Evolutionary conservation across 2,329 filamentous ascomycete genomes (phyloP), one percentile per base, ranked within the genome.

Genomic region (Ophiostoma sp.): DNA sequence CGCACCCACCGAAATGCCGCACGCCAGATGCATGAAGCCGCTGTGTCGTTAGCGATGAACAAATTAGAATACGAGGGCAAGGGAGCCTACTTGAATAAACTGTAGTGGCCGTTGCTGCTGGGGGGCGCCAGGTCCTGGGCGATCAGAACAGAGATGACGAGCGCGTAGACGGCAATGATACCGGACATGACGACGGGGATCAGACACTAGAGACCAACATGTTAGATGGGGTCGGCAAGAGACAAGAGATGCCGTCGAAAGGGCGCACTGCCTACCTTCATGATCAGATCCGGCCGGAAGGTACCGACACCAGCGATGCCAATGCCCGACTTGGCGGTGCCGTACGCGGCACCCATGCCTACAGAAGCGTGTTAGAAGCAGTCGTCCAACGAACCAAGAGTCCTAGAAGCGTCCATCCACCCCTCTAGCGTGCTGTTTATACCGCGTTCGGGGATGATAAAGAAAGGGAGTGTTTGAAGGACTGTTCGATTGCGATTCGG

Each of bases 111-210:
- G 87, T 85, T 25, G 84, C 84, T 19, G 88, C 87, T 73, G 91
- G 92, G 36, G 4, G 94, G 93, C 69, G 87, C 88, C 82, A 98
- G 90, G 82, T 97, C 94, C 83, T 94, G 92, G 72, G 94, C 93
- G 82, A 99, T 99, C 78, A 99, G 89, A 80, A 99, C 96, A 22
- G 95, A 93, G 78, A 99, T 95, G 79, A 99, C 96, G 78, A 99
- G 92, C 70, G 95, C 93, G 85, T 99, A 99, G 78, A 99, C 96
- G 74, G 96, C 96, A 80, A 99, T 94, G 81, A 99, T 99, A 89
- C 96, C 96, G 78, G 96, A 97, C 96, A 99, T 99, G 86, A 99
- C 91, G 77, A 96, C 93, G 76, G 93, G 93, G 78, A 95, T 95
- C 71, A 95, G 85, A 73, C 92, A 95, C 92, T 94, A 78, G 45